Evolutionary conservation across 208 protist genomes (phyloP).

Genomic region (Crithidia brevicula): DNA sequence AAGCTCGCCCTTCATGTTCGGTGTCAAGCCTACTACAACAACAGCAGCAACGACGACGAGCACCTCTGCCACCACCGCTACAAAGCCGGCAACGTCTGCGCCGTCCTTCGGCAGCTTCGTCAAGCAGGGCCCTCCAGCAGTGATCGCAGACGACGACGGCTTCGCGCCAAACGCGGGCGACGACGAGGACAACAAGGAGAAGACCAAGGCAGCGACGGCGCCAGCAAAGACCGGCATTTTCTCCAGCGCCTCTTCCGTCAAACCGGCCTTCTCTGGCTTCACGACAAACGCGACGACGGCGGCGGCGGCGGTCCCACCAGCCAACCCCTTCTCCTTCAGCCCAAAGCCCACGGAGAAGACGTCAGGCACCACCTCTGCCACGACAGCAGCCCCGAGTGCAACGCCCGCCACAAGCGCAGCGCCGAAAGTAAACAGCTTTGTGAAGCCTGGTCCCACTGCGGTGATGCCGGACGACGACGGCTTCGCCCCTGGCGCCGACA

Average conservation of each 20-base stretch:
- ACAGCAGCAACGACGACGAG: not conserved
- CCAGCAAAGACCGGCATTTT: not conserved
- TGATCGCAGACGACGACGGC: conserved; percentile 47
- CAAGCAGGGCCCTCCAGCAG: conserved; percentile 26
- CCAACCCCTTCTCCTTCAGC: conserved; percentile 18
- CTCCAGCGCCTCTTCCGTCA: not conserved
- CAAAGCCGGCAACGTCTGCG: not conserved
- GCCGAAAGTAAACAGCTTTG: conserved; percentile 39
- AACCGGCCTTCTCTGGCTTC: not conserved
- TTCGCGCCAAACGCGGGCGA: conserved; percentile 58
- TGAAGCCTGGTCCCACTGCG: conserved; percentile 55
- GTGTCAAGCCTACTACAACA: not conserved
- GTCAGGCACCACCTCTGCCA: not conserved
- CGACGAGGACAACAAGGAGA: conserved; percentile 34
- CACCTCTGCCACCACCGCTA: not conserved
- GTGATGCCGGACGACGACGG: conserved; percentile 68
- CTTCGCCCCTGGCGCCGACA: conserved; percentile 69
- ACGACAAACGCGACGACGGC: not conserved
- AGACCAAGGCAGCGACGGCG: not conserved
- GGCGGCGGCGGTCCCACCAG: not conserved
- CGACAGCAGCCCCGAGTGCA: conserved; percentile 3
- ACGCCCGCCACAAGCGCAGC: not conserved
- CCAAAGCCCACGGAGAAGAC: not conserved
- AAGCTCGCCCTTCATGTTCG: not conserved
- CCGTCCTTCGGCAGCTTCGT: conserved; percentile 23